Conservation (phyloP, 75 land plant species). For the Picea glauca region DNA sequence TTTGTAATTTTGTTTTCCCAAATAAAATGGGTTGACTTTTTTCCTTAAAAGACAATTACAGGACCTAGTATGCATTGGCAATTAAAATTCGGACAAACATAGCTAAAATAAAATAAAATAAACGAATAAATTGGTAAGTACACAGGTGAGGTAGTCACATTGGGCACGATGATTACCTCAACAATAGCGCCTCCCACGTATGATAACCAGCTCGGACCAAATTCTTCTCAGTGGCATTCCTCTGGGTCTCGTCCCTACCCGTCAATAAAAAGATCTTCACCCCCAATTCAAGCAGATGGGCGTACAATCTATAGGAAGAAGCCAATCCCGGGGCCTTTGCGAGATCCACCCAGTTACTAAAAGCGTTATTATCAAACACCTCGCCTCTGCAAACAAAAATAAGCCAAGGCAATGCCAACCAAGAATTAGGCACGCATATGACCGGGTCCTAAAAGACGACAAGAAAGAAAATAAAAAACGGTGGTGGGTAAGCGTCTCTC, state of each 20-base stretch:
- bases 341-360: slow-evolving; percentile 69
- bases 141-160: too few relatives aligned
- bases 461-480: not conserved
- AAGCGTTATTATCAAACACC: slow-evolving; percentile 34
- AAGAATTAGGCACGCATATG: not conserved
- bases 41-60: too few relatives aligned
- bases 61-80: too few relatives aligned
- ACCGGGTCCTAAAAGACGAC: not conserved
- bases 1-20: too few relatives aligned
- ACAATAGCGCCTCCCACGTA: slow-evolving; percentile 56
- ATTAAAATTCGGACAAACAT: too few relatives aligned
- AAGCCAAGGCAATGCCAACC: not conserved
- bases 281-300: slow-evolving; percentile 36
- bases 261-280: slow-evolving; percentile 63
- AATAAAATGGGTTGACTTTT: too few relatives aligned
- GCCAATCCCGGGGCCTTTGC: slow-evolving; percentile 48
- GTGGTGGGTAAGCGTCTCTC: too few relatives aligned
- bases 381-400: slow-evolving; percentile 36
- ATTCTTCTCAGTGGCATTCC: slow-evolving; percentile 51
- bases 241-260: slow-evolving; percentile 60
- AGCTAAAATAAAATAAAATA: too few relatives aligned
- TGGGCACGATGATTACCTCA: slow-evolving; percentile 42
- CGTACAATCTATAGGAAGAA: slow-evolving; percentile 48
- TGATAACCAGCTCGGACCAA: slow-evolving; percentile 47
- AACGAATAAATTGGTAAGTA: too few relatives aligned